Percentiles rank a stretch among this genome's conserved stretches.
Conservation (phyloP, 306 rosid genomes). For the Sphenostylis stenocarpa region DNA sequence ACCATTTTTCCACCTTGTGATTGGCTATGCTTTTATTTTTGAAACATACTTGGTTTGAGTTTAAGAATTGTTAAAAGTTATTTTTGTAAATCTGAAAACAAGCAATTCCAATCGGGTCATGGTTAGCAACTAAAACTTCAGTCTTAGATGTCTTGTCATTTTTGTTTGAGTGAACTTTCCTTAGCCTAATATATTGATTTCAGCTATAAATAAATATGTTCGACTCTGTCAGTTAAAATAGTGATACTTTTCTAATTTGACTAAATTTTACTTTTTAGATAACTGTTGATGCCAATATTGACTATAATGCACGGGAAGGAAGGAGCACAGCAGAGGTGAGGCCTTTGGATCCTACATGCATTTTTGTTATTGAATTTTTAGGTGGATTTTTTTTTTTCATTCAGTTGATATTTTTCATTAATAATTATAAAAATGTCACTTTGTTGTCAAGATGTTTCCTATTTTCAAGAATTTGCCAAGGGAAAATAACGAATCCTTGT, state of each 20-base stretch:
- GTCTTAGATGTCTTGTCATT: not conserved
- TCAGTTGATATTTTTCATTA: not conserved
- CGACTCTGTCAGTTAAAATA: conserved; percentile 21
- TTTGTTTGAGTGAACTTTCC: not conserved
- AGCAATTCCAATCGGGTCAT: not conserved
- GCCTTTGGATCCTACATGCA: conserved; percentile 26
- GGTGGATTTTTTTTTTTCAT: not conserved
- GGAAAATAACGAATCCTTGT: not conserved
- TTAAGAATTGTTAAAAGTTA: not conserved
- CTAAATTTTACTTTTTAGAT: conserved; percentile 46
- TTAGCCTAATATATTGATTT: conserved; percentile 18
- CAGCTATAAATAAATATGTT: not conserved
- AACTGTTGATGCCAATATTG: conserved; percentile 69
- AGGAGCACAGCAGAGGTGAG: conserved; percentile 87
- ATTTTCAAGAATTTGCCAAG: not conserved
- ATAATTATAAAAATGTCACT: not conserved
- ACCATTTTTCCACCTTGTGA: not conserved
- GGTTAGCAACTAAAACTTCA: not conserved
- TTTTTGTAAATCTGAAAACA: not conserved
- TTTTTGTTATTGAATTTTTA: not conserved
- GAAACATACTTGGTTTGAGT: not conserved
- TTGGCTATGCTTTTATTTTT: not conserved
- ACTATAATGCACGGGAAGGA: conserved; percentile 86
- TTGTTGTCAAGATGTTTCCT: not conserved
- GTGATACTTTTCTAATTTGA: conserved; percentile 17